Conservation (phyloP, 768 basidiomycete genomes). For the Mycena rebaudengoi region DNA sequence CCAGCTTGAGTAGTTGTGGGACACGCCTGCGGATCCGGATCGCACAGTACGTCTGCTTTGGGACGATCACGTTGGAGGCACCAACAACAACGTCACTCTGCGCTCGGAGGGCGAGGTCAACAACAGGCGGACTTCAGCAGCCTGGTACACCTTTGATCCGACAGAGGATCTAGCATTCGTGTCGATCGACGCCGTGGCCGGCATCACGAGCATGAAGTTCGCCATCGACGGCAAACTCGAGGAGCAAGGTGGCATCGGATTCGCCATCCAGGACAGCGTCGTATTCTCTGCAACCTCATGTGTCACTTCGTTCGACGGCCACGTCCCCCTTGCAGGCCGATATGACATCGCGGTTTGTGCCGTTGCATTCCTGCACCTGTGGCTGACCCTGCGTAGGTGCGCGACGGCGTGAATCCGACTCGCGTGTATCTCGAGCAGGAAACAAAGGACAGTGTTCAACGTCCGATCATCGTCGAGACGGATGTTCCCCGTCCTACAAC, state of each 20-base stretch:
- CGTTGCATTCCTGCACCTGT: not conserved
- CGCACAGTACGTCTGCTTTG: not conserved
- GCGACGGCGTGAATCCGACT: not conserved
- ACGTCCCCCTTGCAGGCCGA: not conserved
- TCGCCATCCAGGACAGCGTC: not conserved
- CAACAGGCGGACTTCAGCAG: not conserved
- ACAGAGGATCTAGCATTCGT: not conserved
- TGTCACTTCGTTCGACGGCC: not conserved
- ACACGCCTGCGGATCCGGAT: not conserved
- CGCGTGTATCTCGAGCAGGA: not conserved
- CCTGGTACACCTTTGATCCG: not conserved
- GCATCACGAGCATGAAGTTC: not conserved
- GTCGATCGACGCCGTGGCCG: not conserved
- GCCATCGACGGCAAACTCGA: not conserved
- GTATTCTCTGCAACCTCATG: not conserved
- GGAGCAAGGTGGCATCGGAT: slow-evolving; percentile 9
- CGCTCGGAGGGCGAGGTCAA: not conserved
- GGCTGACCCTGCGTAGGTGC: not conserved
- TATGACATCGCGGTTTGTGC: slow-evolving; percentile 3
- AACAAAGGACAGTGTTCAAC: not conserved
- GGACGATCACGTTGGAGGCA: slow-evolving; percentile 5
- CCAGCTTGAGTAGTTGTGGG: not conserved
- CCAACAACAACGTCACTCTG: not conserved
- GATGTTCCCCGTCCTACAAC: not conserved
- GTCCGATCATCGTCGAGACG: not conserved